Evolutionary conservation across 371 early-diverging fungal genomes (phyloP).

Genomic region (Conidiobolus incongruus): DNA sequence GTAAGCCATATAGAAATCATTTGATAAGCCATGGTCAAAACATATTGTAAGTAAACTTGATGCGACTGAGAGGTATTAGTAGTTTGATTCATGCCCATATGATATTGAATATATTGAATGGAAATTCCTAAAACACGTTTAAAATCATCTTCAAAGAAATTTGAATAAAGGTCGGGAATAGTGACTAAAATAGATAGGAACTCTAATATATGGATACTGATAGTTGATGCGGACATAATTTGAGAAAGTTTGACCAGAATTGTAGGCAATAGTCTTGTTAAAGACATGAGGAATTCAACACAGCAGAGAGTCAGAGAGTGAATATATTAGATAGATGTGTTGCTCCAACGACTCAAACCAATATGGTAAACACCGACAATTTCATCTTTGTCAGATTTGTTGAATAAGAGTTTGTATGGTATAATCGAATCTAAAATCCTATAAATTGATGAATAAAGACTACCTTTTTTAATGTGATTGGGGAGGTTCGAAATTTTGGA

Average conservation of each 20-base stretch:
- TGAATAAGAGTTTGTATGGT: constrained; percentile 48
- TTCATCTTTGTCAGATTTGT: constrained; percentile 40
- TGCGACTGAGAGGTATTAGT: constrained; percentile 10
- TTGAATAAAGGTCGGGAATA: constrained; percentile 52
- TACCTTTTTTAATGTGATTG: constrained; percentile 24
- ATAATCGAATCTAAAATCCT: constrained; percentile 40
- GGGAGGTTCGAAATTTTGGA: constrained; percentile 25
- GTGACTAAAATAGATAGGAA: constrained; percentile 68
- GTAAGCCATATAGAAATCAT: constrained; percentile 78
- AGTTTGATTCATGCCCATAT: constrained; percentile 1
- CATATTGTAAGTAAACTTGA: constrained; percentile 43
- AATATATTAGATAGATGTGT: constrained; percentile 54
- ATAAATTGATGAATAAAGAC: constrained; percentile 37
- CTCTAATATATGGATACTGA: constrained; percentile 73
- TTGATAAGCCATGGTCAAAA: constrained; percentile 71
- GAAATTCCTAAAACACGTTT: constrained; percentile 82
- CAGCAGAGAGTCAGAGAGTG: constrained; percentile 62
- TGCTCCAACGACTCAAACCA: constrained; percentile 51
- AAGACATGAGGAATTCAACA: constrained; percentile 52
- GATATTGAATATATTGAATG: constrained; percentile 53
- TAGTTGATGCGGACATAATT: constrained; percentile 53
- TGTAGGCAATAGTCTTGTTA: constrained; percentile 46
- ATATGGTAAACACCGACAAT: constrained; percentile 51
- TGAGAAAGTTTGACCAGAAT: constrained; percentile 56
- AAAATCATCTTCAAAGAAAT: constrained; percentile 63